Conservation (phyloP, 202 grass and related monocot genomes). For the Musa balbisiana region DNA sequence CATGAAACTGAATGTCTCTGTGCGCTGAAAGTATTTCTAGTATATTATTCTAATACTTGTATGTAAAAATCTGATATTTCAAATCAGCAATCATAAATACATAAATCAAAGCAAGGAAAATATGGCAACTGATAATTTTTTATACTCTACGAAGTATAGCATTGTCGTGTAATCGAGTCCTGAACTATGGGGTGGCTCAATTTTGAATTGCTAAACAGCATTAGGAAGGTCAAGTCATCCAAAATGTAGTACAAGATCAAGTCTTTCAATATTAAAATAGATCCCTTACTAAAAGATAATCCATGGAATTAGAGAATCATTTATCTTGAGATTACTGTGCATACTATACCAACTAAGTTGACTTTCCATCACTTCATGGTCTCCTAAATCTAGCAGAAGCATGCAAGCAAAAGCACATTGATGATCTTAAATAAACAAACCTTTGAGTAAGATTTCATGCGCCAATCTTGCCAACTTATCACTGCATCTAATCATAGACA, state of each 20-base stretch:
- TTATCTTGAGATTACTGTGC: neutral
- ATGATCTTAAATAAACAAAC: constrained; percentile 21
- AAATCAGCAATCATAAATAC: neutral
- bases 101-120: neutral
- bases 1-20: no score
- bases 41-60: no score
- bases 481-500: constrained; percentile 75
- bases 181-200: neutral
- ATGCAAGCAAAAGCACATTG: neutral
- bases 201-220: neutral
- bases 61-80: no score
- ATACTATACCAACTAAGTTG: neutral
- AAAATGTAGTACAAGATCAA: neutral
- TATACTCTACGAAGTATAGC: no score
- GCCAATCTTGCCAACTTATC: constrained; percentile 58
- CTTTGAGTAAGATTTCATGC: constrained; percentile 68
- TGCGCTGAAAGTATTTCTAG: no score
- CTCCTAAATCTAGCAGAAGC: neutral
- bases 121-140: no score
- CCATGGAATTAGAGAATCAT: neutral
- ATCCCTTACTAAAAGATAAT: neutral
- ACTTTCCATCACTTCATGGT: neutral
- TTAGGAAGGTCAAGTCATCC: neutral
- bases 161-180: no score
- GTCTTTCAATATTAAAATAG: neutral